Evolutionary conservation across 148 eudicot species (phyloP).

Genomic region (Heliosperma pusillum): DNA sequence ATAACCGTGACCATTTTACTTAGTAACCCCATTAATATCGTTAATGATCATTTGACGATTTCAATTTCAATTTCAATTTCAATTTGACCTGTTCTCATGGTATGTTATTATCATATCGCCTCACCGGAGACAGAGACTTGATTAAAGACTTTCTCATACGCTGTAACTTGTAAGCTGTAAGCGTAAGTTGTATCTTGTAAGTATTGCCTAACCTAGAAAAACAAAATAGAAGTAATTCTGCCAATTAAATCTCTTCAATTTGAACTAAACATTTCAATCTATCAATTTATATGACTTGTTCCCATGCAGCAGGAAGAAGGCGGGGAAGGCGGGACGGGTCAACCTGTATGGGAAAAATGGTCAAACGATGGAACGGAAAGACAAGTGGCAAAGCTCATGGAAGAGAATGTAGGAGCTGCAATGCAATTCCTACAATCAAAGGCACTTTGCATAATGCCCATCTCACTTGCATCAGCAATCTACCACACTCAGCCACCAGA

Average conservation of each 20-base stretch:
- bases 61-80: too few relatives aligned
- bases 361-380: constrained; percentile 95
- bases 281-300: constrained; percentile 8
- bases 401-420: constrained; percentile 93
- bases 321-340: constrained; percentile 61
- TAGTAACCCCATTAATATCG: too few relatives aligned
- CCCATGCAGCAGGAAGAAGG: constrained; percentile 54
- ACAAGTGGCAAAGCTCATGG: constrained; percentile 97
- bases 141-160: background rate
- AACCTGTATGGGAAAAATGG: constrained; percentile 98
- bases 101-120: background rate
- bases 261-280: background rate
- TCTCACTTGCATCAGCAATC: constrained; percentile 91
- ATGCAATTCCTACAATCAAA: constrained; percentile 97
- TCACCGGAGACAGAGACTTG: background rate
- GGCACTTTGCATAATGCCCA: constrained; percentile 97
- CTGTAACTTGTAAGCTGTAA: background rate
- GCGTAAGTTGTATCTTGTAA: background rate
- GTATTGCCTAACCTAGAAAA: background rate
- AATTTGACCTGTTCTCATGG: background rate
- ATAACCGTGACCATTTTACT: background rate
- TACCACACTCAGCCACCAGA: constrained; percentile 83
- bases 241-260: background rate
- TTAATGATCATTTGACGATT: background rate
- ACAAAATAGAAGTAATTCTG: background rate